These are phyloP conservation scores for Claviceps pazoutovae DNA, from an alignment of 2,329 filamentous ascomycete genomes.

Conservation along the genomic window DNA sequence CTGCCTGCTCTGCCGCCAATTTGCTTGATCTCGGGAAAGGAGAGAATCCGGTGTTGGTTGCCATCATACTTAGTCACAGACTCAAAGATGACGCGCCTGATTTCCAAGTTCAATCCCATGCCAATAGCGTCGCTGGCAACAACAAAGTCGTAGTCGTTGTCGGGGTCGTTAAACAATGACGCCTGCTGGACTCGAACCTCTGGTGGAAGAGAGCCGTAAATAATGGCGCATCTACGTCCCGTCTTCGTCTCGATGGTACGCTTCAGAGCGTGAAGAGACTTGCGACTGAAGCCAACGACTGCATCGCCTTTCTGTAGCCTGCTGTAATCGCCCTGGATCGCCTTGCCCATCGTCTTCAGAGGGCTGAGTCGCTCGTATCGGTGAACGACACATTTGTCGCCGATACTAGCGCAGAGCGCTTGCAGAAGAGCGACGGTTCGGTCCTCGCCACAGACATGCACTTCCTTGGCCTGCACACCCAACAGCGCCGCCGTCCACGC, in stretches of 20 bases:
- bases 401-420: constrained; percentile 61
- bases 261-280: constrained; percentile 71
- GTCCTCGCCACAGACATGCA: constrained; percentile 88
- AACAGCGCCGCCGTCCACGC: constrained; percentile 89
- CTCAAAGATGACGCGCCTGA: constrained; percentile 84
- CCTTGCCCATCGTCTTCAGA: constrained; percentile 49
- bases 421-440: constrained; percentile 67
- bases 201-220: constrained; percentile 83
- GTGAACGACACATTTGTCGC: constrained; percentile 72
- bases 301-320: constrained; percentile 80
- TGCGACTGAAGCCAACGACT: constrained; percentile 71
- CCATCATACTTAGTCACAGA: constrained; percentile 60
- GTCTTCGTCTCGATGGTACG: constrained; percentile 61
- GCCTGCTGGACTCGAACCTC: constrained; percentile 90
- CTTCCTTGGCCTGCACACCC: constrained; percentile 72
- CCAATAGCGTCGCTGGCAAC: constrained; percentile 93
- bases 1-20: constrained; percentile 88
- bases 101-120: constrained; percentile 89
- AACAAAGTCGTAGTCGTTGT: constrained; percentile 90
- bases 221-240: constrained; percentile 71
- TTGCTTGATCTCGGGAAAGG: constrained; percentile 75
- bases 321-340: constrained; percentile 48
- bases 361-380: constrained; percentile 73
- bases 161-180: constrained; percentile 80
- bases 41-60: constrained; percentile 38